Conservation (phyloP, 108 stramenopile species). For the Cyclotella baltica region DNA sequence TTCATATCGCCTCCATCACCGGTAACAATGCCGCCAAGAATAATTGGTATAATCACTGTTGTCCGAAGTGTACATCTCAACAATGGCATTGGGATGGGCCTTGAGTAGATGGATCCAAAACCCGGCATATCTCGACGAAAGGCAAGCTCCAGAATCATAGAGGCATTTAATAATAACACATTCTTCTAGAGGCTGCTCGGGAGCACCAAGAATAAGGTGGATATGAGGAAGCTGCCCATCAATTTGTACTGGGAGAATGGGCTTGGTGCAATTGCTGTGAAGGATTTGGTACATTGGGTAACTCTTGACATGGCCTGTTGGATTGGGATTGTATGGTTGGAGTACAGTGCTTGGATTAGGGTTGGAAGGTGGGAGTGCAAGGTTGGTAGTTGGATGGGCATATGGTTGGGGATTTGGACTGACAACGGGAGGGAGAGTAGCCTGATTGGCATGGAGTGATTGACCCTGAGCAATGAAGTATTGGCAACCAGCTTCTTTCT, state of each 20-base stretch:
- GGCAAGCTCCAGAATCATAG: neutral
- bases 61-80: neutral
- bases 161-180: neutral
- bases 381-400: no score
- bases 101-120: neutral
- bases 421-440: neutral
- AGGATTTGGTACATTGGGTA: no score
- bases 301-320: no score
- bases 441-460: neutral
- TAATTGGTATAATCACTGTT: neutral
- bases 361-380: no score
- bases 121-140: neutral
- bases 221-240: neutral
- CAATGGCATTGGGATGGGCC: neutral
- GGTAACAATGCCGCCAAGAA: neutral
- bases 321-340: no score
- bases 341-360: no score
- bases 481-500: neutral
- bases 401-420: no score
- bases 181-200: neutral
- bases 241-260: neutral
- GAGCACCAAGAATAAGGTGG: neutral
- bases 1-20: neutral
- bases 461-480: neutral
- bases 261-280: no score